A percentile compares a stretch with the other conserved stretches of the same genome.
Evolutionary conservation across 2,329 filamentous ascomycete species (phyloP).

Genomic region (Plectosphaerella cucumerina): DNA sequence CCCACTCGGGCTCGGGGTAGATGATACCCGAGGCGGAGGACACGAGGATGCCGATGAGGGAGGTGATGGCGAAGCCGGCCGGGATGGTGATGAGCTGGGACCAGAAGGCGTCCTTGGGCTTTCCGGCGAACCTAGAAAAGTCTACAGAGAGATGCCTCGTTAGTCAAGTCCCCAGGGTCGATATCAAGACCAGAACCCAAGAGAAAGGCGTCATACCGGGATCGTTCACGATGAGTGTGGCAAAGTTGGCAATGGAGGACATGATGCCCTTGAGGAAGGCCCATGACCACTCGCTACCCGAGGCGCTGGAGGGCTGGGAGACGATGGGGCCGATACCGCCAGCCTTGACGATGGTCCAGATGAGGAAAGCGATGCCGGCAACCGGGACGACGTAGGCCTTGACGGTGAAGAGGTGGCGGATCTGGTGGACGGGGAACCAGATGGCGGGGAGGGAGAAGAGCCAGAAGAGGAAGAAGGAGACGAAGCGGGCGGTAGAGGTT

Average conservation of each 20-base stretch:
- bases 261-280: constrained; percentile 81
- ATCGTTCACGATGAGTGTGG: constrained; percentile 77
- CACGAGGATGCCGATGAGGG: constrained; percentile 78
- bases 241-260: constrained; percentile 86
- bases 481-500: constrained; percentile 70
- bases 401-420: constrained; percentile 60
- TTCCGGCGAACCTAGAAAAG: constrained; percentile 77
- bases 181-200: too few species aligned
- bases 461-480: constrained; percentile 88
- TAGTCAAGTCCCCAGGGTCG: background rate
- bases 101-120: constrained; percentile 73
- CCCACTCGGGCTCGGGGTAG: constrained; percentile 66
- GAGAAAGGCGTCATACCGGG: constrained; percentile 33
- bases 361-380: constrained; percentile 81
- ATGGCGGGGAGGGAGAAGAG: constrained; percentile 74
- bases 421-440: constrained; percentile 71
- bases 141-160: constrained; percentile 37
- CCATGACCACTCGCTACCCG: constrained; percentile 73
- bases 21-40: constrained; percentile 69
- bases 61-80: constrained; percentile 69
- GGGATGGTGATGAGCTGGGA: constrained; percentile 76
- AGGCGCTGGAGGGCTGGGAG: constrained; percentile 56
- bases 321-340: constrained; percentile 71
- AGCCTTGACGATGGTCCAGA: constrained; percentile 80
- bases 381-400: constrained; percentile 81